phyloP scores from a whole-genome alignment of 2,329 filamentous ascomycete species.

The Paracamarosporium sp. region DNA sequence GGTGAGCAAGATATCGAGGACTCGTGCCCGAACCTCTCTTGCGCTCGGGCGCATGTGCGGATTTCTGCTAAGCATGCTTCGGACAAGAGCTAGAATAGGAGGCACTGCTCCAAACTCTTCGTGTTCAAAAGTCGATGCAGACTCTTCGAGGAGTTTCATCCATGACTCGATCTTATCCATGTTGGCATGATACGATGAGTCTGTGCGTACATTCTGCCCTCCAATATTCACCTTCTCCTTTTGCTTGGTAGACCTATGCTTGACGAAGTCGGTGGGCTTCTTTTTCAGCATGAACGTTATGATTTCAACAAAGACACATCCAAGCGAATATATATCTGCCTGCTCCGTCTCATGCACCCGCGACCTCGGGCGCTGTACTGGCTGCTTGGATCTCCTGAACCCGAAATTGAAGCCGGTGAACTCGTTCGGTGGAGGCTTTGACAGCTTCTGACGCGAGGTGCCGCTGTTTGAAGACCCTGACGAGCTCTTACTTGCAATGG shows the following conservation, averaged over 20 bases:
- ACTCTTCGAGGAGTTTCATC: constrained; percentile 68
- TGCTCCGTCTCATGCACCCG: constrained; percentile 46
- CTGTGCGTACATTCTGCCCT: constrained; percentile 63
- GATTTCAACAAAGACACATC: constrained; percentile 75
- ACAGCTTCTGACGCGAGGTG: constrained; percentile 39
- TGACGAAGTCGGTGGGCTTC: constrained; percentile 68
- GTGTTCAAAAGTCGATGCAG: constrained; percentile 36
- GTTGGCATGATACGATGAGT: constrained; percentile 77
- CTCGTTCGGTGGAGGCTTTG: constrained; percentile 41
- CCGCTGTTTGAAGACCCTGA: constrained; percentile 40
- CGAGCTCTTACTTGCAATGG: constrained; percentile 45
- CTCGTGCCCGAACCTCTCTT: constrained; percentile 48
- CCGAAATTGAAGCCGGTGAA: constrained; percentile 48
- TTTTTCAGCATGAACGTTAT: constrained; percentile 73
- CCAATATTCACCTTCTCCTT: constrained; percentile 62
- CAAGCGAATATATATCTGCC: constrained; percentile 76
- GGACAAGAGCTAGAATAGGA: constrained; percentile 49
- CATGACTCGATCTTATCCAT: constrained; percentile 72
- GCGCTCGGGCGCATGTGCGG: constrained; percentile 51
- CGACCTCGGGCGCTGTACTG: constrained; percentile 30
- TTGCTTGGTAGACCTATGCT: constrained; percentile 71
- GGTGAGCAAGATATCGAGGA: constrained; percentile 39
- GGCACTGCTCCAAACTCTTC: constrained; percentile 49
- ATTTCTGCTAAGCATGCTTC: constrained; percentile 51
- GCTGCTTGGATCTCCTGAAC: constrained; percentile 37